phyloP scores from a whole-genome alignment of 345 rosid species.

The Sonneratia caseolaris region DNA sequence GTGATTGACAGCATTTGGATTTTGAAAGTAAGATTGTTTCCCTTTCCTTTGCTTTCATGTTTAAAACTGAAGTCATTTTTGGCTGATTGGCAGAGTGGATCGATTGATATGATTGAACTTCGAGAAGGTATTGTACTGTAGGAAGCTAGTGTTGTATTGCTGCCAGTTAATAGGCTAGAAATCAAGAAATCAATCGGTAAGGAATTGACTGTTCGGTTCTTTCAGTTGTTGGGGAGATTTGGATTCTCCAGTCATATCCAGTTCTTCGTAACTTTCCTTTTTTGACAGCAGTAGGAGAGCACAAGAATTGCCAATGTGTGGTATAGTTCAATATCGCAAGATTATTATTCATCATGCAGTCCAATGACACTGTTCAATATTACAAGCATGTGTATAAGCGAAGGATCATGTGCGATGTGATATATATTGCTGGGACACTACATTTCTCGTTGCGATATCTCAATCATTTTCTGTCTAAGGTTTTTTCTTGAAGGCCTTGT shows the following conservation, averaged over 20 bases:
- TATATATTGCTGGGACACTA: neutral
- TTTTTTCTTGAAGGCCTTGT: neutral
- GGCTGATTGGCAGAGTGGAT: neutral
- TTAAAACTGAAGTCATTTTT: neutral
- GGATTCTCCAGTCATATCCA: neutral
- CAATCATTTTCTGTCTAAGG: neutral
- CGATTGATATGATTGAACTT: neutral
- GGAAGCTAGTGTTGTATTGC: neutral
- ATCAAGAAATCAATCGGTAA: neutral
- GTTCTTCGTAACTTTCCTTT: neutral
- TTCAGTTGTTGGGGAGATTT: neutral
- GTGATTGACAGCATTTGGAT: constrained; percentile 10
- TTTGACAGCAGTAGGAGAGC: neutral
- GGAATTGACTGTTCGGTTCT: neutral
- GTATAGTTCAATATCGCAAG: neutral
- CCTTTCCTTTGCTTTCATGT: neutral
- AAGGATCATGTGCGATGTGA: neutral
- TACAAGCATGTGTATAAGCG: neutral
- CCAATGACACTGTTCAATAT: neutral
- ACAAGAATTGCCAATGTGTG: neutral
- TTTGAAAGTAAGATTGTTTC: neutral
- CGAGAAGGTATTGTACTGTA: neutral
- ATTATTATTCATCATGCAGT: neutral
- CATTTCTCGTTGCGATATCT: neutral
- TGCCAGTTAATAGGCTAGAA: neutral